A percentile compares a stretch with the other conserved stretches of the same genome.
phyloP scores from a whole-genome alignment of 2,329 filamentous ascomycete genomes.

The Clonostachys chloroleuca region DNA sequence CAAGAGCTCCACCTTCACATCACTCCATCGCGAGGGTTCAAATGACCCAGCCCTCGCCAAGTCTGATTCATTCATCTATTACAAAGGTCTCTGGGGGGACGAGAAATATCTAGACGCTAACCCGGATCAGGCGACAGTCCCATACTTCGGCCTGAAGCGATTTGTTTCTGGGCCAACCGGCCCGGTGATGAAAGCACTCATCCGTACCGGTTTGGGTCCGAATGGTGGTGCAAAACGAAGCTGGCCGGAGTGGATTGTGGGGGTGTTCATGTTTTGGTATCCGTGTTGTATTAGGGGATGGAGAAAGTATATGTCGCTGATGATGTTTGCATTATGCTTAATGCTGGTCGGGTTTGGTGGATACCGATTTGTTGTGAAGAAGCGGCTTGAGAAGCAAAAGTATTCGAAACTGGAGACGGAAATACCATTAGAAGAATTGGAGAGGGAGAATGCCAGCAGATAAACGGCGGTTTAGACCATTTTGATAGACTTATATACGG shows the following conservation, averaged over 20 bases:
- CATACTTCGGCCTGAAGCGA: constrained; percentile 22
- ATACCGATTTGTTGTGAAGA: not conserved
- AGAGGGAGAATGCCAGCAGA: not conserved
- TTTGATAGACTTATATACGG: too few relatives aligned
- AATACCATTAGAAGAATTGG: constrained; percentile 3
- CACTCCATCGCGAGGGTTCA: constrained; percentile 1
- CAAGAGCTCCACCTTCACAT: constrained; percentile 10
- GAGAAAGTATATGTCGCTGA: constrained; percentile 19
- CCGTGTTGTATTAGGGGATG: constrained; percentile 26
- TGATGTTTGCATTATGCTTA: not conserved
- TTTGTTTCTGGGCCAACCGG: constrained; percentile 23
- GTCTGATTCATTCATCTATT: constrained; percentile 22
- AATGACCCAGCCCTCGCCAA: not conserved
- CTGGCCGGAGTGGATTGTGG: constrained; percentile 19
- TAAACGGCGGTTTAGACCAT: too few relatives aligned
- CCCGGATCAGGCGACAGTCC: constrained; percentile 21
- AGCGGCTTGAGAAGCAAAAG: not conserved
- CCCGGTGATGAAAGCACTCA: constrained; percentile 20
- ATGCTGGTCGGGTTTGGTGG: not conserved
- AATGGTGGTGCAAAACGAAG: constrained; percentile 11
- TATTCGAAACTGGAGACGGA: constrained; percentile 1
- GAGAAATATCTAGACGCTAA: constrained; percentile 17
- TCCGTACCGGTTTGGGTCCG: constrained; percentile 22
- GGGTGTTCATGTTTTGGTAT: constrained; percentile 19
- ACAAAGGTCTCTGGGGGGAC: constrained; percentile 25